phyloP scores from a whole-genome alignment of 2,329 filamentous ascomycete genomes.

The Pseudopyrenochaeta lycopersici region DNA sequence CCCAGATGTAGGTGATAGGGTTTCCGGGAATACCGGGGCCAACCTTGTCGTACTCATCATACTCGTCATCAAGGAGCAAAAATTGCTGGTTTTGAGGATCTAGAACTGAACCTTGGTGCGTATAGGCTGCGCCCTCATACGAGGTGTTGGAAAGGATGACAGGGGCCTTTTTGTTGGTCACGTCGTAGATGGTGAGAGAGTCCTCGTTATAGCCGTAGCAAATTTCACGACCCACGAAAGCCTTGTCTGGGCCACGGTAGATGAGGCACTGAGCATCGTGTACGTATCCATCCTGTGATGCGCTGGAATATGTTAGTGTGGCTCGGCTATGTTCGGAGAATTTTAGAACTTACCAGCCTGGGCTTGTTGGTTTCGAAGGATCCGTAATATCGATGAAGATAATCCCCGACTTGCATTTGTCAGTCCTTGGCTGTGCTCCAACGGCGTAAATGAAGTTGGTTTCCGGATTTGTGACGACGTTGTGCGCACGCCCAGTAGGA shows the following conservation, averaged over 20 bases:
- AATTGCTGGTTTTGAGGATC: slow-evolving; percentile 46
- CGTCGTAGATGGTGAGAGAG: slow-evolving; percentile 62
- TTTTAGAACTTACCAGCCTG: slow-evolving; percentile 53
- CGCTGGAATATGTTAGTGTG: slow-evolving; percentile 38
- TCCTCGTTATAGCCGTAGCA: slow-evolving; percentile 68
- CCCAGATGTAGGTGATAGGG: slow-evolving; percentile 52
- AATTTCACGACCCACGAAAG: slow-evolving; percentile 61
- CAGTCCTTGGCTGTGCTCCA: slow-evolving; percentile 43
- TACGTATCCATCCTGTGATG: slow-evolving; percentile 65
- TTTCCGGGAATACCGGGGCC: slow-evolving; percentile 45
- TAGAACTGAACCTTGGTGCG: slow-evolving; percentile 66
- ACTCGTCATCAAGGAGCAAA: slow-evolving; percentile 51
- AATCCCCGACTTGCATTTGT: slow-evolving; percentile 61
- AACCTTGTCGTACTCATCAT: slow-evolving; percentile 50
- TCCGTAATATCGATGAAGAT: slow-evolving; percentile 68
- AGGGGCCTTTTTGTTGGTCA: slow-evolving; percentile 58
- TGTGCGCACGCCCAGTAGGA: slow-evolving; percentile 49
- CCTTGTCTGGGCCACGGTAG: slow-evolving; percentile 61
- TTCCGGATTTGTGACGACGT: slow-evolving; percentile 49
- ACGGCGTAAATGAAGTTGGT: slow-evolving; percentile 51
- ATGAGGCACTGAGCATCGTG: slow-evolving; percentile 69
- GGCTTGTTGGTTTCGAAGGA: slow-evolving; percentile 61
- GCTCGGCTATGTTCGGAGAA: neutral
- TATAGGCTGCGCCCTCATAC: slow-evolving; percentile 67
- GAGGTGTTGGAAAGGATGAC: slow-evolving; percentile 62